Evolutionary conservation across 305 asterid species (phyloP).

Genomic region (Rubia peregrina): DNA sequence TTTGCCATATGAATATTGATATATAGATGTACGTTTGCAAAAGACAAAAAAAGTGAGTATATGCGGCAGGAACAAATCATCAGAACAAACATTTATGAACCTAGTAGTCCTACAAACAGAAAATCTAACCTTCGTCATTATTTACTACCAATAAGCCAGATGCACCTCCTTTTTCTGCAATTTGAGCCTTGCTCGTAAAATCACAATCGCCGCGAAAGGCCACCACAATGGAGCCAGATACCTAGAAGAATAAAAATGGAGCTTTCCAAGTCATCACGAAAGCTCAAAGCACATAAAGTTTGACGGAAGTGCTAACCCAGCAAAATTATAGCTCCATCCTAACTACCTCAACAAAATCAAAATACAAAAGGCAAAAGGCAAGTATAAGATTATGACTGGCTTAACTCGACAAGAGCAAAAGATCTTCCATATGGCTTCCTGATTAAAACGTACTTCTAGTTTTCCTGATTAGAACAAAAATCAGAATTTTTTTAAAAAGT

Average conservation of each 20-base stretch:
- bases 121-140: constrained; percentile 62
- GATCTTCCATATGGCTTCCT: not conserved
- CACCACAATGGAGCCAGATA: constrained; percentile 60
- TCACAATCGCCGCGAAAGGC: constrained; percentile 83
- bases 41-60: not conserved
- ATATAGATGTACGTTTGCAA: not conserved
- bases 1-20: not conserved
- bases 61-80: constrained; percentile 2
- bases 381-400: not conserved
- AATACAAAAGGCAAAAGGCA: not conserved
- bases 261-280: not conserved
- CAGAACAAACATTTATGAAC: not conserved
- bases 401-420: not conserved
- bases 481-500: not conserved
- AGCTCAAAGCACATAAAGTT: not conserved
- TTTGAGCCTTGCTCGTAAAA: constrained; percentile 67
- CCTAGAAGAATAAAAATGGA: constrained; percentile 39
- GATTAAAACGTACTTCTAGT: not conserved
- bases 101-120: constrained; percentile 16
- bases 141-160: constrained; percentile 74
- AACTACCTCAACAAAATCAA: not conserved
- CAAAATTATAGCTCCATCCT: not conserved
- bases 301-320: not conserved
- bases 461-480: not conserved
- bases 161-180: constrained; percentile 83